Conservation (phyloP, 1,284 basidiomycete genomes). For the Heterobasidion annosum region DNA sequence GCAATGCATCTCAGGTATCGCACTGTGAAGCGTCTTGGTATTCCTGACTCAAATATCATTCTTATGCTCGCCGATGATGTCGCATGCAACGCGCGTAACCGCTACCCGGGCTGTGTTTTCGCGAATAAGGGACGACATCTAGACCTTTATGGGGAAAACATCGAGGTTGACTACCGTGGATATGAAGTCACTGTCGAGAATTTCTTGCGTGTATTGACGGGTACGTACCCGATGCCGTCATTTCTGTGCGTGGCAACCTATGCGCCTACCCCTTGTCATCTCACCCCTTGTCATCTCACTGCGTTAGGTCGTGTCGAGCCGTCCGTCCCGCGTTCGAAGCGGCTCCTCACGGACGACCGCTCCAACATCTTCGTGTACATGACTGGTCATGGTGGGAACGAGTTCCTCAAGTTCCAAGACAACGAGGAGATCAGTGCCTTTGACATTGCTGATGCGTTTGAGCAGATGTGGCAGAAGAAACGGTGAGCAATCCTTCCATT, state of each 20-base stretch:
- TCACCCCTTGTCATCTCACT: not conserved
- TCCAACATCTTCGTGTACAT: constrained; percentile 97
- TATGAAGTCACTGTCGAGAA: constrained; percentile 98
- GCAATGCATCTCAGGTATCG: constrained; percentile 63
- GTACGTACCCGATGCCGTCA: constrained; percentile 28
- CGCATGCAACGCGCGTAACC: constrained; percentile 90
- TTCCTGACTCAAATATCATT: constrained; percentile 97
- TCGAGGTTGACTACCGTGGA: constrained; percentile 97
- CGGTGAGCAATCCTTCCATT: constrained; percentile 37
- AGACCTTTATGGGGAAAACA: constrained; percentile 93
- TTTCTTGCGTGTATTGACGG: constrained; percentile 85
- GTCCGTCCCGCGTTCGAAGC: constrained; percentile 83
- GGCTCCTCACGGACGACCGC: constrained; percentile 84
- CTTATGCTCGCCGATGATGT: constrained; percentile 98
- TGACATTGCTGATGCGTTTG: constrained; percentile 93
- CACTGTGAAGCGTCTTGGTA: constrained; percentile 94
- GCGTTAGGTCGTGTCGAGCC: constrained; percentile 58
- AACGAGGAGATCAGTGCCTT: constrained; percentile 96
- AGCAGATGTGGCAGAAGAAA: constrained; percentile 97
- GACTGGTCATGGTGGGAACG: constrained; percentile 97
- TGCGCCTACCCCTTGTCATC: not conserved
- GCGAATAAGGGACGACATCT: constrained; percentile 71
- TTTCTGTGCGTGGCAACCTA: not conserved
- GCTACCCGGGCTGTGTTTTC: constrained; percentile 88
- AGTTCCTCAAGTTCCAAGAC: constrained; percentile 99